phyloP scores from a whole-genome alignment of 2,329 filamentous ascomycete genomes.

The Emmonsia crescens region DNA sequence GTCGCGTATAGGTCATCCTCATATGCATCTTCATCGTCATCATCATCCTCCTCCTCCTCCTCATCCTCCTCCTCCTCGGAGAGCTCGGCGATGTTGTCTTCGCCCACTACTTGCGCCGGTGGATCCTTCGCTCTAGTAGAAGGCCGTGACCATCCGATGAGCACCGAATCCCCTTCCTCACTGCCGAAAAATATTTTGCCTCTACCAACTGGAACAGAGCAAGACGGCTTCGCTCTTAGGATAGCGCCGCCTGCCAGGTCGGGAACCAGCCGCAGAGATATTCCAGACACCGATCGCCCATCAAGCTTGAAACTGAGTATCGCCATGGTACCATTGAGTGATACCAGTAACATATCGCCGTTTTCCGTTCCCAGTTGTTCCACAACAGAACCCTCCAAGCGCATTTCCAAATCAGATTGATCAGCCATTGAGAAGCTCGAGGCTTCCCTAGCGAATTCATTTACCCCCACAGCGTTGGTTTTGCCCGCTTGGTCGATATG shows the following conservation, averaged over 20 bases:
- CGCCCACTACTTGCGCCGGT: constrained; percentile 45
- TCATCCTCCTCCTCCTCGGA: constrained; percentile 50
- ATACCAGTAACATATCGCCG: constrained; percentile 74
- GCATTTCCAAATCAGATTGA: constrained; percentile 68
- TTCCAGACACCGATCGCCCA: constrained; percentile 78
- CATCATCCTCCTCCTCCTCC: constrained; percentile 47
- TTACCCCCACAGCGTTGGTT: constrained; percentile 83
- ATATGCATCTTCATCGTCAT: constrained; percentile 49
- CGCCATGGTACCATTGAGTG: constrained; percentile 63
- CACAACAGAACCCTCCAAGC: constrained; percentile 68
- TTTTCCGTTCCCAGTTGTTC: constrained; percentile 65
- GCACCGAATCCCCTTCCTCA: constrained; percentile 66
- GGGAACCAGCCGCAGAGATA: constrained; percentile 59
- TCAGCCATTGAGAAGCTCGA: constrained; percentile 79
- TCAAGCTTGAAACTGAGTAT: constrained; percentile 77
- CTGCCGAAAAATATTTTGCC: constrained; percentile 74
- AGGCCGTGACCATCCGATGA: constrained; percentile 69
- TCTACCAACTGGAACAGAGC: constrained; percentile 56
- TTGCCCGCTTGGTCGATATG: constrained; percentile 95
- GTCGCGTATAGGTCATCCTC: constrained; percentile 42
- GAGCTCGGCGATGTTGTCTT: constrained; percentile 35
- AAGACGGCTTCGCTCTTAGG: constrained; percentile 54
- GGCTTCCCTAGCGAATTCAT: constrained; percentile 71
- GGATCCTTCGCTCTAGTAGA: constrained; percentile 49
- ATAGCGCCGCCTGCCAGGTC: constrained; percentile 52